Percentiles rank a stretch among this genome's conserved stretches.
These are phyloP conservation scores for Blastomyces gilchristii DNA, from an alignment of 2,329 filamentous ascomycete species.

Conservation along the genomic window DNA sequence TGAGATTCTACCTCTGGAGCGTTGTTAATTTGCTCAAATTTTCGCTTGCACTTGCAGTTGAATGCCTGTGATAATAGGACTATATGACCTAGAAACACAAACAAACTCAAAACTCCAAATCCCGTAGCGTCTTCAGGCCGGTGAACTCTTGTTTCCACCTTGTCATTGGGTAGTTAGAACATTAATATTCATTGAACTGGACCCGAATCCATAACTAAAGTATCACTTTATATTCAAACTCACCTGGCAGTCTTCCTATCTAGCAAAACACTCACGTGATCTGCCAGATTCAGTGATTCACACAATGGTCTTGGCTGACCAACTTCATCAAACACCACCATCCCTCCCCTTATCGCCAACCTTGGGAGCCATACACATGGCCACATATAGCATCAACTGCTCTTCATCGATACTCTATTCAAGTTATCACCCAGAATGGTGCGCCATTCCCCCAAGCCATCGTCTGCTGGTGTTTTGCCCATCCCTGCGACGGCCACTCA, in stretches of 20 bases:
- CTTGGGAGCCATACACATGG: neutral
- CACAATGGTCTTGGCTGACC: neutral
- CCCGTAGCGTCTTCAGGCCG: too few species aligned
- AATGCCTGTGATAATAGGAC: too few species aligned
- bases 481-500: slow-evolving; percentile 40
- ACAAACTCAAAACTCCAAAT: neutral
- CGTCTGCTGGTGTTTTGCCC: slow-evolving; percentile 45
- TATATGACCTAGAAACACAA: too few species aligned
- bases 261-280: too few species aligned
- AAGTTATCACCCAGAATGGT: neutral
- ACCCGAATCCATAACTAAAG: too few species aligned
- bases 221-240: too few species aligned
- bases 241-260: too few species aligned
- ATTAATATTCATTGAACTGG: too few species aligned
- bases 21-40: neutral
- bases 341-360: neutral
- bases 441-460: neutral
- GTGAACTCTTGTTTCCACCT: too few species aligned
- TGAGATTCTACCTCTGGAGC: neutral
- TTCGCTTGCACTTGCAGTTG: neutral
- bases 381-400: neutral
- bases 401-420: neutral
- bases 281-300: too few species aligned
- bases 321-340: neutral
- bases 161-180: too few species aligned